Evolutionary conservation across 2,329 filamentous ascomycete species (phyloP), one percentile per base, ranked within the genome.

Genomic region (Alternaria gaisen): DNA sequence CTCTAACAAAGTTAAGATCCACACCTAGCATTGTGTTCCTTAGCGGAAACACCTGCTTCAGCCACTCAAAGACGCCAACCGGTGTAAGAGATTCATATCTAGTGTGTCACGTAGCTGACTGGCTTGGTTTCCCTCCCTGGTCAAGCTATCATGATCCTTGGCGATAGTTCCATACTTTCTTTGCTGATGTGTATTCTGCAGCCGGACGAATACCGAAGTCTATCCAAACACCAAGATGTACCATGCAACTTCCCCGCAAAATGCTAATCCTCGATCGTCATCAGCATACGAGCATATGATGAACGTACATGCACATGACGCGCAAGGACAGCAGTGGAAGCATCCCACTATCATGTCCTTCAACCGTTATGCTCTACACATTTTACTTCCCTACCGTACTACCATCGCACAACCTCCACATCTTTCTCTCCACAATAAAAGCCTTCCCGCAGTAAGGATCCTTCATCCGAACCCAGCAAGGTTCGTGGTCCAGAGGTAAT

Each of bases 1-100:
- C 68, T 71, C 68, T 71, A 71, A 71, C 67, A 63, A 66, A 69
- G 65, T 66, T 68, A 64, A 70, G 69, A 68, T 72, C 67, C 70
- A 68, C 67, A 64, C 42, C 68, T 60, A 65, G 61, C 65, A 64
- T 68, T 36, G 20, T 46, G 51, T 60, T 67, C 60, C 62, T 60
- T 61, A 26, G 62, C 58, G 40, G 44, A 38, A 56, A 38, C 46
- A n/a, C 14, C 44, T 30, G 26, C 41, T 32, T 44, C 44, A 56
- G 52, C 52, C 42, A 48, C 20, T 26, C 46, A 38, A 50, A 22
- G 18, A 40, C 38, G 52, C 52, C 52, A 55, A 53, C 58, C 60
- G 51, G 46, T 58, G 54, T 48, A 60, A 56, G 56, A 58, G 36
- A 50, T 53, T 52, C 53, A 60, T 53, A 46, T 63, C 46, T 28